phyloP scores from a whole-genome alignment of 495 filamentous ascomycete genomes.

The Daldinia caldariorum region DNA sequence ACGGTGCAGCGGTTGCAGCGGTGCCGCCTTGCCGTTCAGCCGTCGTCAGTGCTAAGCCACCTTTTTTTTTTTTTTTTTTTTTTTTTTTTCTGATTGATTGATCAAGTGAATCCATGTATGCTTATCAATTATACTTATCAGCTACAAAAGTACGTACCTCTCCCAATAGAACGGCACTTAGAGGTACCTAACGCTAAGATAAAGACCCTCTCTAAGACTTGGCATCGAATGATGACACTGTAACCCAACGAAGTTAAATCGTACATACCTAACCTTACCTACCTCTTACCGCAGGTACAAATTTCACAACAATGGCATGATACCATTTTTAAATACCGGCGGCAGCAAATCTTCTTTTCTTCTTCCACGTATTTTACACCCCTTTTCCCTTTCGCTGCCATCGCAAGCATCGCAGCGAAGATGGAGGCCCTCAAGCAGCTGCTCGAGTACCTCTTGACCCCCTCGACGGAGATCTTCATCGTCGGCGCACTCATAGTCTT shows the following conservation, averaged over 20 bases:
- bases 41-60: constrained; percentile 33
- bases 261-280: too few relatives aligned
- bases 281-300: neutral
- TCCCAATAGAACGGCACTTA: constrained; percentile 38
- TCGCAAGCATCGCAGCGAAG: constrained; percentile 10
- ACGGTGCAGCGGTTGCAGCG: neutral
- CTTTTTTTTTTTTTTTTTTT: neutral
- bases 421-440: constrained; percentile 45
- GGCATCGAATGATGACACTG: constrained; percentile 45
- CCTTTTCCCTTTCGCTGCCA: constrained; percentile 1
- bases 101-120: too few relatives aligned
- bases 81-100: too few relatives aligned
- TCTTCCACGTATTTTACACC: neutral
- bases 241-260: constrained; percentile 33
- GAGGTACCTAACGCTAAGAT: constrained; percentile 18
- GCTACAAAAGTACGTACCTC: constrained; percentile 22
- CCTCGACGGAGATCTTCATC: constrained; percentile 65
- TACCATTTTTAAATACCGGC: constrained; percentile 7
- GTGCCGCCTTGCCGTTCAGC: constrained; percentile 3
- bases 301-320: constrained; percentile 34
- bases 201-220: constrained; percentile 21
- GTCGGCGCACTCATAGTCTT: constrained; percentile 76
- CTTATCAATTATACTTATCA: too few relatives aligned
- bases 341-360: neutral
- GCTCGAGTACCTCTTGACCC: constrained; percentile 60